Base-by-base conservation (phyloP, 306 rosid genomes). In the Cucurbita moschata region DNA sequence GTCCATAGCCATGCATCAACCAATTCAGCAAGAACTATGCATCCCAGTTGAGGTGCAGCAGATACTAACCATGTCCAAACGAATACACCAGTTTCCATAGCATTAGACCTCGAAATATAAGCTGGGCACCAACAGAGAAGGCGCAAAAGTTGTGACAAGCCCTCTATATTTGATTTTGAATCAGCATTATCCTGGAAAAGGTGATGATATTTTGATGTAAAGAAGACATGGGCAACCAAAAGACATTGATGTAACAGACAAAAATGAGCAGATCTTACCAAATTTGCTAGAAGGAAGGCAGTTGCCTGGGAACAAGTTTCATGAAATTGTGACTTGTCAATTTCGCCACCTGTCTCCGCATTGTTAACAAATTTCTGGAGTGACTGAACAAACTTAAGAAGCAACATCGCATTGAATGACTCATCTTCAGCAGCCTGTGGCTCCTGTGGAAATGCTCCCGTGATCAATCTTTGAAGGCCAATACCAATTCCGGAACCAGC, bases 71-170 rank as follows among this genome's bases (percentile, higher is more conserved):
- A 94, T 13, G 98, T 90, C 98, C 98, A 94, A 75, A 90, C 82
- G 81, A 88, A 94, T 85, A 94, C 87, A 78, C 97, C 97, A 54
- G 97, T 90, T 87, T 94, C 98, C 90, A 94, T 90, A 77, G 97
- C 90, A 69, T 90, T 89, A 57, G 88, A 87, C 4, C 96, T 94
- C 64, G 96, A 90, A 81, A 94, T 87, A 77, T 88, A 94, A 66
- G 97, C 98, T 69, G 98, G 97, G 83, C 98, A 94, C 98, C 98
- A 94, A 82, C 98, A 94, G 75, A 94, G 97, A 73, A 94, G 98
- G 74, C 98, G 97, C 21, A 94, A 90, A 82, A 94, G 98, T 85
- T 94, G 98, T 49, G 98, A 94, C 87, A 90, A 94, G 81, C 96
- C 96, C 86, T 94, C 97, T 69, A 86, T 63, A 51, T 90, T 90